Base-by-base conservation (phyloP, 2,329 filamentous ascomycete genomes). In the Colletotrichum australisinense region DNA sequence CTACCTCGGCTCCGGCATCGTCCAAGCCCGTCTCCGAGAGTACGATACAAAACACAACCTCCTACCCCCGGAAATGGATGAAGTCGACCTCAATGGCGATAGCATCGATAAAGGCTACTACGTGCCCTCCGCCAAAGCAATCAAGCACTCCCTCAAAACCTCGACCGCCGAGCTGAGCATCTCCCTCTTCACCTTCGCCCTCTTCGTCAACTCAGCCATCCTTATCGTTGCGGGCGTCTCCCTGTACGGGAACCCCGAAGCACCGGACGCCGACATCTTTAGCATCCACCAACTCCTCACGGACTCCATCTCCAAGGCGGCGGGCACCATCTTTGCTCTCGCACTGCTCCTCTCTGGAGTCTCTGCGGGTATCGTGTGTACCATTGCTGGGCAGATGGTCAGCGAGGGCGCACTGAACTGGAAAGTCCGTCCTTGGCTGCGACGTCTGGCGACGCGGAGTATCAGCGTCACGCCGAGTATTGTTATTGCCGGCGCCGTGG, bases 361-460 rank as follows among this genome's bases (percentile, higher is more conserved):
- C 14, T 94, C 92, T 0, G 95, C 95, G 0, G 95, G 95, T 6
- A 94, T 97, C 46, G 93, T 97, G 2, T 97, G 95, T 84, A 97
- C 95, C 1, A 97, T 97, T 76, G 90, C 95, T 0, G 95, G 95
- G 0, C 95, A 97, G 81, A 97, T 97, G 92, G 93, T 97, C 26
- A 92, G 91, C 75, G 95, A 97, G 81, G 95, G 95, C 7, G 94
- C 95, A 74, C 81, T 97, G 57, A 90, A 91, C 59, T 95, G 94
- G 93, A 90, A 84, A 5, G 82, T 95, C 38, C 87, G 87, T 74
- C 95, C 95, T 0, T 97, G 95, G 95, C 78, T 95, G 11, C 92
- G 95, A 2, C 89, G 95, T 12, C 87, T 97, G 4, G 82, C 96
- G 63, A 97, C 95, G 0, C 89, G 95, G 30, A 90, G 88, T 63